Evolutionary conservation across 768 basidiomycete species (phyloP).

Genomic region (Russula lepida): DNA sequence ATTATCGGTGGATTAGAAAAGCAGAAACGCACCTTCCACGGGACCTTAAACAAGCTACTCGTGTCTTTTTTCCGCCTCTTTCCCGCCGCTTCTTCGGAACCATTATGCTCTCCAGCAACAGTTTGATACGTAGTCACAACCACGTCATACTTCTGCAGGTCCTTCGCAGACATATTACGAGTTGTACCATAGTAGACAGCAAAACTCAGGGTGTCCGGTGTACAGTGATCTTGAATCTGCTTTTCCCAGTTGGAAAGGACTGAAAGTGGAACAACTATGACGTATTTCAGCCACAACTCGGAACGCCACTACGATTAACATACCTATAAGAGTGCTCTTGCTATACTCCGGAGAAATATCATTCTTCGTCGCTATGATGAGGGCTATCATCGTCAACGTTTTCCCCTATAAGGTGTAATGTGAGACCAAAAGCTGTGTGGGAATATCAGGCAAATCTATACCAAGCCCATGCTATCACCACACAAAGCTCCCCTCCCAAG

Average conservation of each 20-base stretch:
- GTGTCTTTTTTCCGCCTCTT: constrained; percentile 59
- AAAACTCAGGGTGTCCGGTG: constrained; percentile 40
- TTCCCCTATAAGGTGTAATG: constrained; percentile 52
- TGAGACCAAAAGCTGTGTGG: constrained; percentile 8
- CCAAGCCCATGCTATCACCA: constrained; percentile 83
- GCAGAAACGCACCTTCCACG: constrained; percentile 67
- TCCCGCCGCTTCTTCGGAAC: constrained; percentile 27
- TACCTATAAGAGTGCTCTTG: constrained; percentile 74
- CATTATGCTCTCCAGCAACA: constrained; percentile 47
- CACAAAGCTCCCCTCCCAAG: constrained; percentile 82
- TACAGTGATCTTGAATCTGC: constrained; percentile 69
- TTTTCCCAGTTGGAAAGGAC: constrained; percentile 86
- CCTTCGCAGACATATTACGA: constrained; percentile 48
- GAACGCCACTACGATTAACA: constrained; percentile 17
- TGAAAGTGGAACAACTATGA: constrained; percentile 68
- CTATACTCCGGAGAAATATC: constrained; percentile 50
- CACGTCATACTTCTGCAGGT: constrained; percentile 62
- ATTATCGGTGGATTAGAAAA: neutral
- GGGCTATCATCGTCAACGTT: constrained; percentile 80
- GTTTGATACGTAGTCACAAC: constrained; percentile 83
- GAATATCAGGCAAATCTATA: constrained; percentile 26
- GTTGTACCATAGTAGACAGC: constrained; percentile 67
- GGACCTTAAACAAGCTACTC: constrained; percentile 53
- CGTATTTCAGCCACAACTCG: neutral
- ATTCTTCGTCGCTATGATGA: constrained; percentile 68